Base-by-base conservation (phyloP, 495 filamentous ascomycete genomes). In the Aspergillus affinis region DNA sequence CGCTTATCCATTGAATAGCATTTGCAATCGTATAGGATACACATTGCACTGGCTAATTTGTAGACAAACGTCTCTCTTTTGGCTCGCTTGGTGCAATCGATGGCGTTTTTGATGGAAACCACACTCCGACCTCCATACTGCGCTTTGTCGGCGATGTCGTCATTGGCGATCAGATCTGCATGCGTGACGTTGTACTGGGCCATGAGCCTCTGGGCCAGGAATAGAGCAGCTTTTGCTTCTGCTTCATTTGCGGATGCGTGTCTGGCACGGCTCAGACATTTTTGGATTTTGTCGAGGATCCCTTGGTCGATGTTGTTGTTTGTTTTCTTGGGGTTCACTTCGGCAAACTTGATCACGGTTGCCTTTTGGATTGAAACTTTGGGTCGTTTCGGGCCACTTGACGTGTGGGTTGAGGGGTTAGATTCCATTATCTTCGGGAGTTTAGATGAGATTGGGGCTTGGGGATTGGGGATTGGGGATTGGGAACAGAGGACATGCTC, bases 221-320 rank as follows among this genome's bases (percentile, higher is more conserved):
- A 65, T 17, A 72, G 61, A 6, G 71, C 71, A 17, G 69, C 62
- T 62, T 66, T 63, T 30, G 64, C 66, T 52, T 73, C 70, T 3
- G 55, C 53, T 30, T 69, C 66, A 20, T 61, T 61, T 21, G 64
- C 54, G 55, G 52, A 64, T 17, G 59, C 26, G 48, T 75, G 69
- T 20, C 66, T 59, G 27, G 67, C 67, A 21, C 65, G 64, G 12
- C 48, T 57, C 20, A 72, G 63, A 49, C 69, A 72, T 62, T 75
- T 75, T 60, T 67, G 63, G 59, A 73, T 72, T 21, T 66, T 61
- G 6, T 68, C 61, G 10, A 75, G 55, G 21, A 71, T 61, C 15
- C 17, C 54, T 50, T 58, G 51, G 45, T 64, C 56, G 29, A 60
- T 21, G 7, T 48, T 48, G 46, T 48, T 48, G 46, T 48, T 51